Evolutionary conservation across 805 yeast species (phyloP).

Genomic region (Candida boleticola): DNA sequence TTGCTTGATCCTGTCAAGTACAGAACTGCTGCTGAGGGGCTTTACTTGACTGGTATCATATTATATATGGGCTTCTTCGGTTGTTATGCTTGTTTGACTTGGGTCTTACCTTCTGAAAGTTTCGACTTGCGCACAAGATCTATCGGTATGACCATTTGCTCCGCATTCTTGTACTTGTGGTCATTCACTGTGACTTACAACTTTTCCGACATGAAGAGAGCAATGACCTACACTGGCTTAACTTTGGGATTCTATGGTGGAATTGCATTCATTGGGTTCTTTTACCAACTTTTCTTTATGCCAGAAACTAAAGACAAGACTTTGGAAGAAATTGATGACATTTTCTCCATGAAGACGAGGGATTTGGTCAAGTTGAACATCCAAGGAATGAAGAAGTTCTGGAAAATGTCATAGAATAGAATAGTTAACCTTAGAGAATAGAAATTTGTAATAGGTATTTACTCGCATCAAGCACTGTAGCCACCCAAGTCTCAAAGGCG

Average conservation of each 20-base stretch:
- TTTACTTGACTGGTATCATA: conserved; percentile 60
- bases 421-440: neutral
- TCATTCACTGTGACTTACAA: conserved; percentile 63
- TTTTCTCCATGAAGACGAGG: conserved; percentile 50
- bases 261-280: conserved; percentile 55
- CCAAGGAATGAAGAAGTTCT: conserved; percentile 23
- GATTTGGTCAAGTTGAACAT: conserved; percentile 35
- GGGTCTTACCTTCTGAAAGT: conserved; percentile 68
- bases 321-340: conserved; percentile 67
- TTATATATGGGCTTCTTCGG: conserved; percentile 67
- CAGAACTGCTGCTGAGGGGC: conserved; percentile 51
- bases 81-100: conserved; percentile 62
- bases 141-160: conserved; percentile 62
- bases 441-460: neutral
- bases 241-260: conserved; percentile 69
- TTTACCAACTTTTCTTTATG: conserved; percentile 55
- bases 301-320: conserved; percentile 74
- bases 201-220: conserved; percentile 53
- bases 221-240: conserved; percentile 61
- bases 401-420: conserved; percentile 7
- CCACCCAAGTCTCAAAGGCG: too few relatives aligned
- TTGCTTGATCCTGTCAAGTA: conserved; percentile 36
- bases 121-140: conserved; percentile 60
- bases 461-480: too few relatives aligned
- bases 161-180: conserved; percentile 57